Base-by-base conservation (phyloP, 2,329 filamentous ascomycete genomes). In the Stagonosporopsis cucurbitacearum region DNA sequence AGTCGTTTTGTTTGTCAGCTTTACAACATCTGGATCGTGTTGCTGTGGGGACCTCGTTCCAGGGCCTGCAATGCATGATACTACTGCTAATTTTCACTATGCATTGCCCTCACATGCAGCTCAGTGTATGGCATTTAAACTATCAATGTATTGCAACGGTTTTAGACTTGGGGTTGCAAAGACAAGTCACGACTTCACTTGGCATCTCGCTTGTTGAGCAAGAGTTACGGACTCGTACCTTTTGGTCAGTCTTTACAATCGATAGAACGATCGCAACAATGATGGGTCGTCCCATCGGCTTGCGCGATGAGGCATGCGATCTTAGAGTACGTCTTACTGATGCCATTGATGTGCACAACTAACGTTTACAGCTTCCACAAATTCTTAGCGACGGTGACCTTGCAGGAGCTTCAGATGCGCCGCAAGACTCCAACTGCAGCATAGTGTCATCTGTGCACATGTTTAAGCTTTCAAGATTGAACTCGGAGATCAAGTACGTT, bases 401-500 rank as follows among this genome's bases (percentile, higher is more conserved):
- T 9, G 9, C 5, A 9, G 20, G 20, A 13, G 37, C 13, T n/a
- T 7, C 37, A 15, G 6, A n/a, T 15, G 13, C 15, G 11, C 12
- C 20, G 8, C 4, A 6, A 15, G 15, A 2, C 7, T 22, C 11
- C 6, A 13, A n/a, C 6, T n/a, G 17, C 49, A 62, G 35, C 59
- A 48, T 55, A n/a, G n/a, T 44, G 8, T 23, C 46, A 4, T 61
- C 58, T 7, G 51, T 84, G 7, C 81, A 83, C 44, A 65, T 84
- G 0, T 84, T 84, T 63, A 75, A 69, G 43, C 73, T 81, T 0
- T 72, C 79, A 0, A 78, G 75, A 17, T 70, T 84, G 6, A 85
- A 84, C 52, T 84, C 83, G 0, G 82, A 85, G 61, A 83, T 84
- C n/a, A 84, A 84, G 67, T 84, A 84, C 43, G 75, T 84, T 2